Conservation (phyloP, 2,329 filamentous ascomycete genomes). For the Boeremia lycopersici region DNA sequence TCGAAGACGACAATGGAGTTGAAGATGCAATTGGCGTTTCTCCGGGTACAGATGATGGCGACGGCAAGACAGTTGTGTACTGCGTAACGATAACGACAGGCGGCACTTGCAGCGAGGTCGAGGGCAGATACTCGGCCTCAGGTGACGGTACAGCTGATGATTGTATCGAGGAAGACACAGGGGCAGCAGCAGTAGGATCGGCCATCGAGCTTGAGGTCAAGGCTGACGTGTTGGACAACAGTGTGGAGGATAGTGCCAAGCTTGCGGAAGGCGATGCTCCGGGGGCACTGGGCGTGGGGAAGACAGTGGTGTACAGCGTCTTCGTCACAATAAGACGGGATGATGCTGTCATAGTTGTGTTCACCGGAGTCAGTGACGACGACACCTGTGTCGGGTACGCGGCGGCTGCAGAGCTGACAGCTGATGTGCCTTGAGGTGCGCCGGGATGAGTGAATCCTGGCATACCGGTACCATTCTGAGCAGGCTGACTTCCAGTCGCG, state of each 20-base stretch:
- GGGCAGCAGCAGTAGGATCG: background rate
- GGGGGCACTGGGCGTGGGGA: conserved; percentile 19
- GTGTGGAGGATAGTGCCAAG: conserved; percentile 1
- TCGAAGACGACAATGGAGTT: background rate
- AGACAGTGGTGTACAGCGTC: conserved; percentile 39
- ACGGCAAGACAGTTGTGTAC: conserved; percentile 32
- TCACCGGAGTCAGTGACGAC: background rate
- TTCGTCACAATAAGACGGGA: conserved; percentile 29
- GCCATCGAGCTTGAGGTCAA: conserved; percentile 4
- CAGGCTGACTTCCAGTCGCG: conserved; percentile 9
- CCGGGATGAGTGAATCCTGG: conserved; percentile 29
- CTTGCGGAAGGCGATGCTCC: conserved; percentile 1
- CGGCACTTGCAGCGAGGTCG: conserved; percentile 26
- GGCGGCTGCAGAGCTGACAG: background rate
- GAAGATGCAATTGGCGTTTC: conserved; percentile 1
- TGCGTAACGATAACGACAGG: conserved; percentile 40
- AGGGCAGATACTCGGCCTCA: conserved; percentile 9
- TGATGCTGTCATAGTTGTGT: conserved; percentile 19
- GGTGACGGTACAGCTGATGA: conserved; percentile 4
- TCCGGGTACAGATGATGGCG: conserved; percentile 4
- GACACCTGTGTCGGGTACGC: too few relatives aligned
- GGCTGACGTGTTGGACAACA: background rate
- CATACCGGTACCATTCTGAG: conserved; percentile 23
- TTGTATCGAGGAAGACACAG: background rate
- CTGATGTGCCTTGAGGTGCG: conserved; percentile 6